Evolutionary conservation across 2,329 filamentous ascomycete genomes (phyloP).

Genomic region (Simplicillium sp.): DNA sequence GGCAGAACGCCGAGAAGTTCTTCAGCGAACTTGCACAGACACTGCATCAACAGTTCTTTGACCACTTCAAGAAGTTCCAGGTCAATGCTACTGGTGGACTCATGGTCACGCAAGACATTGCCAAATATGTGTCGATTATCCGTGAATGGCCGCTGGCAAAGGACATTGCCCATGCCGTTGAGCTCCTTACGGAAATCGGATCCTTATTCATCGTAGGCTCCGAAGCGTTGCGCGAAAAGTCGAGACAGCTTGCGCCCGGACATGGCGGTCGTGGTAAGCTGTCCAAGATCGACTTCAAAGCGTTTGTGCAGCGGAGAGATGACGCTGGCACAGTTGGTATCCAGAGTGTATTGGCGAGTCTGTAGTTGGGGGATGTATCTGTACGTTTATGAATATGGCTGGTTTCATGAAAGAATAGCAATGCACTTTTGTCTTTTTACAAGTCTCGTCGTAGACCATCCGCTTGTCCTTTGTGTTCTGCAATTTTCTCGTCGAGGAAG

Average conservation of each 20-base stretch:
- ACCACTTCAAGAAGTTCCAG: constrained; percentile 89
- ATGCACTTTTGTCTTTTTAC: constrained; percentile 13
- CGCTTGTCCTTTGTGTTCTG: constrained; percentile 20
- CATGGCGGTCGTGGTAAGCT: constrained; percentile 41
- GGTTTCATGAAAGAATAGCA: not conserved
- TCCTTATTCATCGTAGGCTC: constrained; percentile 91
- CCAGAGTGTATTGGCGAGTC: constrained; percentile 66
- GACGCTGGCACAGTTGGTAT: constrained; percentile 74
- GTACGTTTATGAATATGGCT: not conserved
- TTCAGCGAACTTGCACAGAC: constrained; percentile 75
- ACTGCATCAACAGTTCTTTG: constrained; percentile 69
- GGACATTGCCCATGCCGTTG: constrained; percentile 60
- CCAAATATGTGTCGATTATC: constrained; percentile 81
- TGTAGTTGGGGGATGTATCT: constrained; percentile 24
- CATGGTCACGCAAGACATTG: constrained; percentile 93
- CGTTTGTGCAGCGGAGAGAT: constrained; percentile 77
- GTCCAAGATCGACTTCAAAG: constrained; percentile 64
- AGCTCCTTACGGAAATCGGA: constrained; percentile 85
- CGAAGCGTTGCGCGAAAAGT: constrained; percentile 64
- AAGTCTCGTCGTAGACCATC: constrained; percentile 22
- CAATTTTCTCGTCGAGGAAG: constrained; percentile 44
- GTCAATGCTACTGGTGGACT: constrained; percentile 89
- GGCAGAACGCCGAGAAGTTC: constrained; percentile 74
- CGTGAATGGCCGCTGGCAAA: constrained; percentile 70
- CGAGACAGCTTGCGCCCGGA: constrained; percentile 44